Evolutionary conservation across 371 early-diverging fungal genomes (phyloP), one percentile per base, ranked within the genome.

Genomic region (Lichtheimia hyalospora): DNA sequence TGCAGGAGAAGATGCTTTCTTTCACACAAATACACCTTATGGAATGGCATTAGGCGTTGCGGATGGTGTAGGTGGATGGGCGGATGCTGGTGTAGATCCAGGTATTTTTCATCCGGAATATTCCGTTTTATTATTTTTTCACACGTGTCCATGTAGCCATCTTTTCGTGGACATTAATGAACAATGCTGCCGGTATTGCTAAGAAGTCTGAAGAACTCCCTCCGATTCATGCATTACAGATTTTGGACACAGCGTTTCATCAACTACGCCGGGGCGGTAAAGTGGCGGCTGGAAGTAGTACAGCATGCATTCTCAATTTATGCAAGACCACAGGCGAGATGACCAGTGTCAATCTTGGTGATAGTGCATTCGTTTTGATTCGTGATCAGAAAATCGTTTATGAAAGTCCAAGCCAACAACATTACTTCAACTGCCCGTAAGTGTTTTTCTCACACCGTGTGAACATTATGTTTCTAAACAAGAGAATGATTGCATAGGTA

Each of bases 61-160:
- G 0, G 88, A 88, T 61, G 88, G 88, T 51, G 88, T 88, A 13
- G 88, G 88, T n/a, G 87, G 88, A 18, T 88, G 88, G 88, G 65
- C 82, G 53, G 79, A 84, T 55, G 84, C 77, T 0, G 79, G 79
- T 13, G 76, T 79, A 0, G 75, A 79, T 58, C 79, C 79, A 57
- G 73, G 73, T 73, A 62, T 34, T 72, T 44, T 21, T 18, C 5
- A 54, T 18, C 20, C 14, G n/a, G 3, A n/a, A 21, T 28, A n/a
- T 50, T 43, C 18, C 49, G 18, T 27, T 57, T 53, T 46, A 51
- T 42, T 58, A 34, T 43, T 20, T 39, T n/a, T 40, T 20, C 54
- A 12, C 40, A 43, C 16, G 20, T 20, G 53, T 43, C 42, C 34
- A 16, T 73, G 62, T 73, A 52, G 87, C 89, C 10, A 66, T 84